Evolutionary conservation across 2,329 filamentous ascomycete species (phyloP).

Genomic region (Neonectria ditissima): DNA sequence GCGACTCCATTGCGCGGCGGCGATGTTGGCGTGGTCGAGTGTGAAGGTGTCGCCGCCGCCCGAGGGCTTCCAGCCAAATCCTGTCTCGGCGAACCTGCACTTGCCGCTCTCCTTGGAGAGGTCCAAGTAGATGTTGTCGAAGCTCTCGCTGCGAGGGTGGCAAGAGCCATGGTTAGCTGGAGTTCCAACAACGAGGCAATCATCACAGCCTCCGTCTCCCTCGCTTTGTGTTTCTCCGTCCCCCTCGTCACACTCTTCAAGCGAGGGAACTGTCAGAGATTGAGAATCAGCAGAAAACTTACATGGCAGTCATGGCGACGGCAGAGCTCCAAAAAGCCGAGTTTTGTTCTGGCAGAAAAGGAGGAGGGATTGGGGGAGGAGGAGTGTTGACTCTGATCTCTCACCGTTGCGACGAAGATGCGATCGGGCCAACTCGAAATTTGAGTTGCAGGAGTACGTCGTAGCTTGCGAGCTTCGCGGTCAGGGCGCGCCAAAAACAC

Average conservation of each 20-base stretch:
- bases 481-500: slow-evolving; percentile 28
- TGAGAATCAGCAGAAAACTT: slow-evolving; percentile 35
- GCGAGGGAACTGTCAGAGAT: background rate
- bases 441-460: slow-evolving; percentile 12
- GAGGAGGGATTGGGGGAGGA: slow-evolving; percentile 1
- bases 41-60: slow-evolving; percentile 93
- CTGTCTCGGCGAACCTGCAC: slow-evolving; percentile 93
- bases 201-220: slow-evolving; percentile 7
- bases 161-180: slow-evolving; percentile 26
- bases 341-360: background rate
- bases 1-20: slow-evolving; percentile 91
- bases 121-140: slow-evolving; percentile 97
- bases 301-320: slow-evolving; percentile 54
- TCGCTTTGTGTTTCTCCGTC: background rate
- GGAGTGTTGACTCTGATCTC: slow-evolving; percentile 10
- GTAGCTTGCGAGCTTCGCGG: slow-evolving; percentile 20
- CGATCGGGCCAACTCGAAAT: slow-evolving; percentile 27
- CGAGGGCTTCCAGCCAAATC: slow-evolving; percentile 93
- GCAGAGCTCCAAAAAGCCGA: slow-evolving; percentile 14
- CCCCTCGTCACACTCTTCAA: background rate
- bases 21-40: slow-evolving; percentile 87
- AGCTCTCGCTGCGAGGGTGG: slow-evolving; percentile 77
- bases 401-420: slow-evolving; percentile 23
- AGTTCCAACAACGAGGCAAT: slow-evolving; percentile 21
- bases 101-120: slow-evolving; percentile 92